phyloP scores from a whole-genome alignment of 495 filamentous ascomycete genomes.

The Neurospora sp. region DNA sequence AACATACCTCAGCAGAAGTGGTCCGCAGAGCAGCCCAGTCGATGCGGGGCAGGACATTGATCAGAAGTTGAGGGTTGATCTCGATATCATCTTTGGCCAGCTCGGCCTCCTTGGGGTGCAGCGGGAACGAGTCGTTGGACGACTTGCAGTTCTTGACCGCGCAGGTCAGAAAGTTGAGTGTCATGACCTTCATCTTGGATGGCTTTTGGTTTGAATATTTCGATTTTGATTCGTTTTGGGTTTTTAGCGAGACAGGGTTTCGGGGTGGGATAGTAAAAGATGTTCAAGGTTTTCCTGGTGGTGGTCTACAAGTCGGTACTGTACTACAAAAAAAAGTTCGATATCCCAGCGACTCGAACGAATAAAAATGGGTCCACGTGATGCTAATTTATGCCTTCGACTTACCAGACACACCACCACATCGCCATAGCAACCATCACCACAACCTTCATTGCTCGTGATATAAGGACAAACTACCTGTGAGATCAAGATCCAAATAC shows the following conservation, averaged over 20 bases:
- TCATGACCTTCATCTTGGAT: slow-evolving; percentile 81
- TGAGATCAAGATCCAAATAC: neutral
- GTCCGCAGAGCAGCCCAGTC: slow-evolving; percentile 74
- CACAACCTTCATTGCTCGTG: neutral
- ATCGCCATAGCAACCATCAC: neutral
- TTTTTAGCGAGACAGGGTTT: neutral
- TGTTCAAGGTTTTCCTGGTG: neutral
- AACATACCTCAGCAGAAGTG: slow-evolving; percentile 68
- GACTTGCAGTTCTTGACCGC: slow-evolving; percentile 89
- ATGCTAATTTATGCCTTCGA: neutral
- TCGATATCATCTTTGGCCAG: slow-evolving; percentile 73
- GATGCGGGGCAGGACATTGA: slow-evolving; percentile 74
- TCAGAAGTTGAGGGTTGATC: slow-evolving; percentile 65
- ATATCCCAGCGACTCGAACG: neutral
- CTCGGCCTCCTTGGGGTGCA: slow-evolving; percentile 86
- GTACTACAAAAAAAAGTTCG: neutral
- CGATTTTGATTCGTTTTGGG: neutral
- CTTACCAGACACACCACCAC: neutral
- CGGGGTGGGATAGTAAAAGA: neutral
- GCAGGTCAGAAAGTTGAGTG: slow-evolving; percentile 94
- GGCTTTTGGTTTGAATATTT: neutral
- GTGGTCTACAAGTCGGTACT: neutral
- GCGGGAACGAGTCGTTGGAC: slow-evolving; percentile 63
- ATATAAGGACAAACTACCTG: neutral
- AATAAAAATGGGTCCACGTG: neutral